phyloP scores from a whole-genome alignment of 805 yeast genomes.

The Priceomyces fermenticarens region DNA sequence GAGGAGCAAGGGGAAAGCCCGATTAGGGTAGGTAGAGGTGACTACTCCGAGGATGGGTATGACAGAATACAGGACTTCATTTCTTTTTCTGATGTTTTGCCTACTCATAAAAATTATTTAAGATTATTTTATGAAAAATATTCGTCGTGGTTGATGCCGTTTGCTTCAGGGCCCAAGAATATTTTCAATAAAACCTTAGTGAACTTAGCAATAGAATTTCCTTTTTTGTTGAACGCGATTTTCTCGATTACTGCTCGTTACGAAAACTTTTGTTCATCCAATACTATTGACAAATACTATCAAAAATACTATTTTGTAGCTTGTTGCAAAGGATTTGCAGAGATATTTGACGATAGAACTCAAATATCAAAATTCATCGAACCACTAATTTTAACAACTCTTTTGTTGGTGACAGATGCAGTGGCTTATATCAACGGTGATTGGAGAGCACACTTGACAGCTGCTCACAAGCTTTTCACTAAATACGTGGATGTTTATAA shows the following conservation, averaged over 20 bases:
- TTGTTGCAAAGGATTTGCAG: slow-evolving; percentile 11
- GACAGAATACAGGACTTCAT: not conserved
- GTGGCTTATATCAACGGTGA: slow-evolving; percentile 44
- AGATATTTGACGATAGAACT: slow-evolving; percentile 12
- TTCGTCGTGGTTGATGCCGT: slow-evolving; percentile 15
- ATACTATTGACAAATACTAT: slow-evolving; percentile 9
- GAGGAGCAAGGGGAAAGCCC: no score
- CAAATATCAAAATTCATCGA: slow-evolving; percentile 45
- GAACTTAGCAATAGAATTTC: slow-evolving; percentile 11
- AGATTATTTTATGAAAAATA: slow-evolving; percentile 15
- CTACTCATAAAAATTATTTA: slow-evolving; percentile 14
- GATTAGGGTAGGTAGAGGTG: no score
- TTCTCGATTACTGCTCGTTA: slow-evolving; percentile 16
- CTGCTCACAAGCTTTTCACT: slow-evolving; percentile 53
- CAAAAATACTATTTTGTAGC: slow-evolving; percentile 9
- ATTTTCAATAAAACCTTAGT: slow-evolving; percentile 12
- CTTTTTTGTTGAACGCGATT: slow-evolving; percentile 14
- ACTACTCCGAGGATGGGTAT: not conserved
- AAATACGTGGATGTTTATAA: slow-evolving; percentile 35
- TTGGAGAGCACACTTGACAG: slow-evolving; percentile 58
- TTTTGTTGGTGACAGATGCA: slow-evolving; percentile 55
- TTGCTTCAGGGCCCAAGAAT: slow-evolving; percentile 12
- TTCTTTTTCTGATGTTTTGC: slow-evolving; percentile 5
- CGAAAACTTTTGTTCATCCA: slow-evolving; percentile 9
- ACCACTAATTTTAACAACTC: slow-evolving; percentile 57